Conservation (phyloP, 345 rosid genomes). For the Heritiera fomes region DNA sequence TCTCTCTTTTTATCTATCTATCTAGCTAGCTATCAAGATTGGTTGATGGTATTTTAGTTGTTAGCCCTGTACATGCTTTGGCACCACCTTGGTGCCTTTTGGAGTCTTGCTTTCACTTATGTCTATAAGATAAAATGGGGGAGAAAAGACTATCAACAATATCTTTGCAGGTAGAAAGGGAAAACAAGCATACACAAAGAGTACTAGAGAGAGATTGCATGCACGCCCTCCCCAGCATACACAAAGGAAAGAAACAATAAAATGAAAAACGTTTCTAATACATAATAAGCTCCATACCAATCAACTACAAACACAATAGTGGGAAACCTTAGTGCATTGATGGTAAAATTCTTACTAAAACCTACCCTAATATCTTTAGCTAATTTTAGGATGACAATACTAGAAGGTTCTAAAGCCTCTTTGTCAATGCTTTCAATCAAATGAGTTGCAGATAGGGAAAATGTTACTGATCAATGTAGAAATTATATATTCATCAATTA, state of each 20-base stretch:
- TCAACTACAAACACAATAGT: background rate
- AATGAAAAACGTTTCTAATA: background rate
- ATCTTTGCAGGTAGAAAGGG: background rate
- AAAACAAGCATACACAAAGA: background rate
- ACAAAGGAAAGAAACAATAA: background rate
- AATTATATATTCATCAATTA: background rate
- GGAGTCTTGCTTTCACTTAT: background rate
- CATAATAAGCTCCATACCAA: background rate
- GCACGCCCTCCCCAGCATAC: background rate
- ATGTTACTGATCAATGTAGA: background rate
- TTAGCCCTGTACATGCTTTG: background rate
- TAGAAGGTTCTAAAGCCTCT: background rate
- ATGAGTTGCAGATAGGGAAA: background rate
- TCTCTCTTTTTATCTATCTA: too few relatives aligned
- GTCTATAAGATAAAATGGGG: background rate
- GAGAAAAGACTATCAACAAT: background rate
- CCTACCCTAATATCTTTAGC: background rate
- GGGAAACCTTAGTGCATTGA: background rate
- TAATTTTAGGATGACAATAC: background rate
- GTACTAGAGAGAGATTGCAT: background rate
- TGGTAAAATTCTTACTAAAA: background rate
- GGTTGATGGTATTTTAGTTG: background rate
- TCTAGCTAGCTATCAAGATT: too few relatives aligned
- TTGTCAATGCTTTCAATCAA: background rate
- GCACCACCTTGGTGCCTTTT: background rate